Evolutionary conservation across 106 monocot species (phyloP).

Genomic region (Posidonia australis): DNA sequence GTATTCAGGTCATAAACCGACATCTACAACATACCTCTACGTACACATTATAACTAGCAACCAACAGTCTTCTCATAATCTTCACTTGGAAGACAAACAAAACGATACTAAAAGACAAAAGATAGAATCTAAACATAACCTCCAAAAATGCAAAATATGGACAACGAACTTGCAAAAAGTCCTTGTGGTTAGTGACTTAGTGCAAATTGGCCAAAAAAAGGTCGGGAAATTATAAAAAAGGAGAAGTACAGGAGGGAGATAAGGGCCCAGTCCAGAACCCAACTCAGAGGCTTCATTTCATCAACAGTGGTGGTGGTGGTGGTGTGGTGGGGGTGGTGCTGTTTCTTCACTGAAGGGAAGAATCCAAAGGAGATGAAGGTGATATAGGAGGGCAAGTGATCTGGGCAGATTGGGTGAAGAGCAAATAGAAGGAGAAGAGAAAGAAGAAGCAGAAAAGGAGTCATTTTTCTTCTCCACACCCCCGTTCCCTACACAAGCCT

Average conservation of each 20-base stretch:
- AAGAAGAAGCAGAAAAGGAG: not conserved
- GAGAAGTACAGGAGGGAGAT: not conserved
- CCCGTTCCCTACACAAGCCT: not conserved
- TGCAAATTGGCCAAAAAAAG: not conserved
- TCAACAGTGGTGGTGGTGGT: not conserved
- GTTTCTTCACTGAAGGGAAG: not conserved
- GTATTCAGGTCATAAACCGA: too few relatives aligned
- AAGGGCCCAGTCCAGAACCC: not conserved
- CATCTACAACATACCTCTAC: too few relatives aligned
- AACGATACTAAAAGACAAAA: too few relatives aligned
- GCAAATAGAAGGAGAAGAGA: not conserved
- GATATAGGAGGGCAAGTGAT: not conserved
- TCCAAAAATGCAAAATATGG: too few relatives aligned
- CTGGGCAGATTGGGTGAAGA: not conserved
- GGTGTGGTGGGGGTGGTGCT: too few relatives aligned
- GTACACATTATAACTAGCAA: too few relatives aligned
- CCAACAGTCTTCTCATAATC: too few relatives aligned
- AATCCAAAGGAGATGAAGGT: not conserved
- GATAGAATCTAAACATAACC: too few relatives aligned
- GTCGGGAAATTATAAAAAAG: too few relatives aligned
- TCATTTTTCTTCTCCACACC: not conserved
- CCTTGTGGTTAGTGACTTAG: too few relatives aligned
- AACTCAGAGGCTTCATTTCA: not conserved
- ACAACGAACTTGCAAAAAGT: too few relatives aligned
- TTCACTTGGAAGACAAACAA: too few relatives aligned